These are phyloP conservation scores for Sungouiozyma ichnusensis DNA, from an alignment of 805 yeast genomes.

Conservation along the genomic window DNA sequence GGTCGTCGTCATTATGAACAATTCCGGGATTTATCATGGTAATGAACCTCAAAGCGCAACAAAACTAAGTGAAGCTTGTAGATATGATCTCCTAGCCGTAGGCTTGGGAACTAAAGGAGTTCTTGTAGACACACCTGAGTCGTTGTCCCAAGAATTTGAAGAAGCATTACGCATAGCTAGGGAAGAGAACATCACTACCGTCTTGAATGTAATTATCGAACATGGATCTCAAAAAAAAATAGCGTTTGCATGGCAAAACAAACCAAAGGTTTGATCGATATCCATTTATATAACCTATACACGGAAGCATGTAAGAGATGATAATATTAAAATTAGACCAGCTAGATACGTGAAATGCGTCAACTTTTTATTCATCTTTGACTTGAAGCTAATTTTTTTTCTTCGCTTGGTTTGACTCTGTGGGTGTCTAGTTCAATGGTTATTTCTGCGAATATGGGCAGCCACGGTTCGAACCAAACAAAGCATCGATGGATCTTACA, in stretches of 20 bases:
- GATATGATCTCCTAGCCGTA: constrained; percentile 46
- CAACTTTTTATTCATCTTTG: background rate
- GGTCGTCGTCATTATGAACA: constrained; percentile 57
- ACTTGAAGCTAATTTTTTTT: background rate
- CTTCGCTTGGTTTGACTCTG: background rate
- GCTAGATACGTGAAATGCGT: background rate
- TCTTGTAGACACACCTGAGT: constrained; percentile 33
- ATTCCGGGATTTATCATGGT: constrained; percentile 66
- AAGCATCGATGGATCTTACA: constrained; percentile 20
- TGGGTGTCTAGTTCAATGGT: background rate
- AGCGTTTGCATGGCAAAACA: constrained; percentile 63
- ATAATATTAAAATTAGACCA: no score
- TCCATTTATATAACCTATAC: no score
- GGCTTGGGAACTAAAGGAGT: constrained; percentile 50
- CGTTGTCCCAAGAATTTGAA: constrained; percentile 30
- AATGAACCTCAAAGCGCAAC: constrained; percentile 34
- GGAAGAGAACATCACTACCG: constrained; percentile 29
- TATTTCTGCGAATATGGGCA: background rate
- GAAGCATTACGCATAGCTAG: constrained; percentile 28
- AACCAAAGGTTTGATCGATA: constrained; percentile 14
- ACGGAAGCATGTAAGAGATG: no score
- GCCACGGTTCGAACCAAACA: constrained; percentile 11
- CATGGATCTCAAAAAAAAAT: constrained; percentile 45
- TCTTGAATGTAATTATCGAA: constrained; percentile 54
- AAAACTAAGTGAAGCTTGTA: constrained; percentile 44